These are phyloP conservation scores for Zychaea mexicana DNA, from an alignment of 371 early-diverging fungal species.

Conservation along the genomic window DNA sequence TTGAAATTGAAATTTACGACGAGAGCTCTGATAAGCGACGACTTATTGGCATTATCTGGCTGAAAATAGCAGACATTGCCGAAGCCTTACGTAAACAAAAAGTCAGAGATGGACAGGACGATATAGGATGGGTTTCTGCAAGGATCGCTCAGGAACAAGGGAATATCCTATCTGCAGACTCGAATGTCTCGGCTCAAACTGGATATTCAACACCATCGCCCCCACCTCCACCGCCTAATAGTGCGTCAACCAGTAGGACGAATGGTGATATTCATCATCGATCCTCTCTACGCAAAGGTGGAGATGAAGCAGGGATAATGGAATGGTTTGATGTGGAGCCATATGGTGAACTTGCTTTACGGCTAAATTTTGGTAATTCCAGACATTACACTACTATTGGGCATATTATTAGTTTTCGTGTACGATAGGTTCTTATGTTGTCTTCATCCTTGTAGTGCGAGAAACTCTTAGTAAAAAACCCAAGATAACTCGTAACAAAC, in stretches of 20 bases:
- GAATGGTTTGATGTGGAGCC: slow-evolving; percentile 93
- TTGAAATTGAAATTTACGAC: slow-evolving; percentile 86
- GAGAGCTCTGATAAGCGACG: slow-evolving; percentile 54
- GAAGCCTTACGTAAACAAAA: slow-evolving; percentile 76
- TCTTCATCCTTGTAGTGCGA: slow-evolving; percentile 14
- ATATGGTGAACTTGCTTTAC: slow-evolving; percentile 80
- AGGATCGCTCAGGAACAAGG: slow-evolving; percentile 36
- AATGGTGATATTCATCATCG: background rate
- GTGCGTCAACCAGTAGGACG: background rate
- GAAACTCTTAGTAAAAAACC: slow-evolving; percentile 55
- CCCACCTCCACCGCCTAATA: background rate
- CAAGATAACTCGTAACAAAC: slow-evolving; percentile 27
- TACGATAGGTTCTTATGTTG: background rate
- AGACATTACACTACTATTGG: too few species aligned
- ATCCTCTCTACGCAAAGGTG: background rate
- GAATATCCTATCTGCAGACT: background rate
- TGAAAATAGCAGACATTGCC: slow-evolving; percentile 78
- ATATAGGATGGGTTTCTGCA: slow-evolving; percentile 53
- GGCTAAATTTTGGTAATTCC: slow-evolving; percentile 74
- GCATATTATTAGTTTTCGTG: too few species aligned
- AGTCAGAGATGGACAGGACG: slow-evolving; percentile 11
- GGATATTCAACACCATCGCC: background rate
- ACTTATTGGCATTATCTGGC: slow-evolving; percentile 82
- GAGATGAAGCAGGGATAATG: slow-evolving; percentile 65
- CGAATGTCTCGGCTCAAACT: background rate